Percentiles rank a stretch among this genome's conserved stretches.
Conservation (phyloP, 1,284 basidiomycete genomes). For the Ceratobasidium sp. region DNA sequence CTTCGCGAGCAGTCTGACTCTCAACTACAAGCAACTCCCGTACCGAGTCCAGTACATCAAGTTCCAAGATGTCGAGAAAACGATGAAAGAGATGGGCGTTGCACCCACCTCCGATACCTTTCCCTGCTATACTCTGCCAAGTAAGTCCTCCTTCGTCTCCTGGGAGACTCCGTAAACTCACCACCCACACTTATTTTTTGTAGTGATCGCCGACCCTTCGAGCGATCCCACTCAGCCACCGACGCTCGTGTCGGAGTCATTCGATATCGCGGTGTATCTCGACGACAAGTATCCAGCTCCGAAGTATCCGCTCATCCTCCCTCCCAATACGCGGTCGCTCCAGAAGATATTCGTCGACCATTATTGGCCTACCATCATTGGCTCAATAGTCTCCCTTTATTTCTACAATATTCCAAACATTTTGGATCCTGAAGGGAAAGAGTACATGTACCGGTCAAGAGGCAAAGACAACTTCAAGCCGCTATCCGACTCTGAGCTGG, state of each 20-base stretch:
- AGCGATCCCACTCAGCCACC: slow-evolving; percentile 28
- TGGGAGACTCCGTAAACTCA: not conserved
- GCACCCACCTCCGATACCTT: slow-evolving; percentile 54
- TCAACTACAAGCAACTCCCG: slow-evolving; percentile 51
- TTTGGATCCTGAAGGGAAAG: slow-evolving; percentile 45
- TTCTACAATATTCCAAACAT: slow-evolving; percentile 37
- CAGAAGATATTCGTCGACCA: slow-evolving; percentile 42
- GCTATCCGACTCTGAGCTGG: not conserved
- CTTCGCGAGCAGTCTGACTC: slow-evolving; percentile 48
- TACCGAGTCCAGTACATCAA: slow-evolving; percentile 51
- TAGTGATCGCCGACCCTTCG: slow-evolving; percentile 45
- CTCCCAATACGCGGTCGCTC: slow-evolving; percentile 29
- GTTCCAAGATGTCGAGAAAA: slow-evolving; percentile 50
- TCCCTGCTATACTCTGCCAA: slow-evolving; percentile 44
- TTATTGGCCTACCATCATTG: slow-evolving; percentile 33
- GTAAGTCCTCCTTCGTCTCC: not conserved
- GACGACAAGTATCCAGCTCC: slow-evolving; percentile 44
- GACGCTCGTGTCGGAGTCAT: slow-evolving; percentile 42
- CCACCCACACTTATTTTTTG: not conserved
- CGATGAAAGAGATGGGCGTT: slow-evolving; percentile 45
- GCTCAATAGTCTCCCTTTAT: slow-evolving; percentile 38
- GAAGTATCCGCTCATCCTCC: slow-evolving; percentile 17
- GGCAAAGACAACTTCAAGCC: slow-evolving; percentile 2
- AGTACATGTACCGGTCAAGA: slow-evolving; percentile 37
- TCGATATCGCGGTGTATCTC: slow-evolving; percentile 46